Base-by-base conservation (phyloP, 1,139 yeast genomes). In the Candida tropicalis region DNA sequence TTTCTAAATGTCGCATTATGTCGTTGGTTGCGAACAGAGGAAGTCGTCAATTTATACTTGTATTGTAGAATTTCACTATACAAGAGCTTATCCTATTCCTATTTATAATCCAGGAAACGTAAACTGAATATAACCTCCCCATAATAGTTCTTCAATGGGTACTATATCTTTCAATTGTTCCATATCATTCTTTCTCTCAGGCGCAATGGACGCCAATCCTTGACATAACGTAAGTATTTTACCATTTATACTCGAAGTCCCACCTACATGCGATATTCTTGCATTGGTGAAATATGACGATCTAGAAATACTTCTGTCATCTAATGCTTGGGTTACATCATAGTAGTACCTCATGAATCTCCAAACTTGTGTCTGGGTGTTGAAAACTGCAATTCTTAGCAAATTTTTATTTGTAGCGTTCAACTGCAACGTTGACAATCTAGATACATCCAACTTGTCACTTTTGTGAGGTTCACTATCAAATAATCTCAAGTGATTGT, bases 361-460 rank as follows among this genome's bases (percentile, higher is more conserved):
- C 77, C 77, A 73, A 2, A 71, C 69, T 51, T 72, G 77, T 1
- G 77, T 69, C 39, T 63, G 66, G 35, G 73, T 55, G 49, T 72
- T 71, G 40, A 70, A 62, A 4, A 64, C 68, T 13, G 72, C 62
- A 17, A 73, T 54, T 37, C 78, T 57, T 39, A 67, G 58, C 10
- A 64, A 51, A 38, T 68, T 62, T 31, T 60, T 44, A 48, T 66
- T 64, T 36, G 61, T 58, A 2, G 66, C 50, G 1, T 59, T 54
- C 28, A 71, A 49, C 42, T 62, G 66, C 36, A 67, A 60, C 52
- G 62, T 59, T 4, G 67, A 47, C 29, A 72, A 53, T 37, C 72
- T 56, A 4, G 73, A 56, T 3, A 73, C 63, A 50, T 73, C 78
- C 44, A 65, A 63, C 40, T 68, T 67, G 34, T 63, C 65, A 39